Conservation (phyloP, 1,139 yeast genomes). For the Lipomyces yarrowii region DNA sequence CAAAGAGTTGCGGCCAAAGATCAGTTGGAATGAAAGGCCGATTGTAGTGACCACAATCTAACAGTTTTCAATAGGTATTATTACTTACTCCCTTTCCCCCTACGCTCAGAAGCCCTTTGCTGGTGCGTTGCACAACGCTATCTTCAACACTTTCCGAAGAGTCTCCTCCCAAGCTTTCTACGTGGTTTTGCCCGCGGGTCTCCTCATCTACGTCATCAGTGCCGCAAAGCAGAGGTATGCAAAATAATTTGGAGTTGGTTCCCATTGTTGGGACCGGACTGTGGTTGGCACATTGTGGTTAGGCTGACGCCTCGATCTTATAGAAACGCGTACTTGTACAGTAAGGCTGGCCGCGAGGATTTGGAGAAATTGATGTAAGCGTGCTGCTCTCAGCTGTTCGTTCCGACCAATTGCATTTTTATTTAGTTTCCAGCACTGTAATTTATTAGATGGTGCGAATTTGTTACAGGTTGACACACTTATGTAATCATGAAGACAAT, state of each 20-base stretch:
- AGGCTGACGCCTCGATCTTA: background rate
- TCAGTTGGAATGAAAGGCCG: background rate
- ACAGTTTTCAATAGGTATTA: constrained; percentile 48
- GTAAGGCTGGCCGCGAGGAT: constrained; percentile 97
- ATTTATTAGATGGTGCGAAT: background rate
- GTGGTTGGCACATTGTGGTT: background rate
- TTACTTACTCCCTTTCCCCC: constrained; percentile 88
- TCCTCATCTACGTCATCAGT: constrained; percentile 88
- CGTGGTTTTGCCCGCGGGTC: constrained; percentile 72
- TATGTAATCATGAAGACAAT: background rate
- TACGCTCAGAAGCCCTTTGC: constrained; percentile 90
- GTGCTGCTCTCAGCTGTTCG: background rate
- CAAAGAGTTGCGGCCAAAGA: background rate
- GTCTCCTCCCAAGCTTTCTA: constrained; percentile 81
- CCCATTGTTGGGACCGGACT: background rate
- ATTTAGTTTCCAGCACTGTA: background rate
- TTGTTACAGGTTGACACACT: background rate
- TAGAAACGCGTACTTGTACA: constrained; percentile 84
- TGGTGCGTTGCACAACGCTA: constrained; percentile 81
- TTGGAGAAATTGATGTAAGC: constrained; percentile 52
- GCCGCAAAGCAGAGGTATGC: constrained; percentile 62
- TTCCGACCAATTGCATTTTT: background rate
- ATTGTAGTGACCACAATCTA: background rate
- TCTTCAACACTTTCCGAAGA: constrained; percentile 95
- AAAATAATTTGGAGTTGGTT: background rate